These are phyloP conservation scores for Penicillium sp. DNA, from an alignment of 2,329 filamentous ascomycete genomes.

Conservation along the genomic window DNA sequence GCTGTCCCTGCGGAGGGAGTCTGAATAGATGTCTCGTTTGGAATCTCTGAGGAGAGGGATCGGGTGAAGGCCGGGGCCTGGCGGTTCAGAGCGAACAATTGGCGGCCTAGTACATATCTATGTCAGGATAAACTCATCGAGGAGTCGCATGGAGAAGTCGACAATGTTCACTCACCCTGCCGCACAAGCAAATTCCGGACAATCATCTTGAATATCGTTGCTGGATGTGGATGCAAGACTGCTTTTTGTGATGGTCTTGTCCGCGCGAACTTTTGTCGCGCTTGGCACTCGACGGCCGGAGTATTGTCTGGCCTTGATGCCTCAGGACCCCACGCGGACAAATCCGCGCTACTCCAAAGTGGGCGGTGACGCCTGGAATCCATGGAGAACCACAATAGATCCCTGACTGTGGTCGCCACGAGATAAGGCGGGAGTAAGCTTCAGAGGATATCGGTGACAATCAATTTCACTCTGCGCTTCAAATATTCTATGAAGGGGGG, in stretches of 20 bases:
- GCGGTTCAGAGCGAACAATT: conserved; percentile 30
- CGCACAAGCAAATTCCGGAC: conserved; percentile 36
- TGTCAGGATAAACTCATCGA: conserved; percentile 10
- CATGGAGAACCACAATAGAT: neutral
- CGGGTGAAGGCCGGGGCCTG: conserved; percentile 28
- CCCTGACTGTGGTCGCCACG: too few species aligned
- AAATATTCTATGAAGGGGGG: too few species aligned
- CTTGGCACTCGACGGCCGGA: conserved; percentile 23
- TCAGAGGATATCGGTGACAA: too few species aligned
- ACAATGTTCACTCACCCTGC: conserved; percentile 31
- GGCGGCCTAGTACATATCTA: conserved; percentile 27
- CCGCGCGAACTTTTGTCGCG: conserved; percentile 33
- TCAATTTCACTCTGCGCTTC: too few species aligned
- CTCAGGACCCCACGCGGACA: neutral
- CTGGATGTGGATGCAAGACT: conserved; percentile 9
- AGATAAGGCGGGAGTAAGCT: too few species aligned
- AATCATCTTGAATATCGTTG: conserved; percentile 33
- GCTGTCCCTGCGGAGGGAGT: conserved; percentile 8
- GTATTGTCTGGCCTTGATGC: neutral
- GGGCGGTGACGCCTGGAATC: neutral
- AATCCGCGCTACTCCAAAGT: neutral
- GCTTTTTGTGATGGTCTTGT: conserved; percentile 16
- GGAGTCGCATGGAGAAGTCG: neutral
- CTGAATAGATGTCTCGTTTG: conserved; percentile 22
- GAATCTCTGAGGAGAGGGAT: conserved; percentile 30